Base-by-base conservation (phyloP, 2,329 filamentous ascomycete species). In the Alternaria sp. region DNA sequence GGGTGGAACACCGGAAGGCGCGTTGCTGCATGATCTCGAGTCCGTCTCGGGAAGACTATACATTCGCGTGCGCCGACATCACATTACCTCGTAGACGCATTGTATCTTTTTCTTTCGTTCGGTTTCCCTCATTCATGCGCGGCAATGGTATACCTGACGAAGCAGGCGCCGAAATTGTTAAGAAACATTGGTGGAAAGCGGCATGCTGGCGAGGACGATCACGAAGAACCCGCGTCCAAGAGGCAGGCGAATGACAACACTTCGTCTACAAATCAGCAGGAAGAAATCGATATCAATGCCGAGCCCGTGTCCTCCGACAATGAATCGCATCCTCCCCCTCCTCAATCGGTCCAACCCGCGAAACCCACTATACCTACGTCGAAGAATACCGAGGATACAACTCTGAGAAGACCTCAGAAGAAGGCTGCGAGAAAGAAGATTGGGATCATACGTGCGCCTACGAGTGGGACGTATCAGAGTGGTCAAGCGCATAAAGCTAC, bases 191-290 rank as follows among this genome's bases (percentile, higher is more conserved):
- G 62, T 1, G 73, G 74, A 30, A 76, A 75, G 58, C 67, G 67
- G 26, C 79, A 83, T 69, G 81, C 80, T 17, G 74, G 65, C 6
- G 59, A 70, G 6, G 70, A 80, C 1, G 76, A 82, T 50, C 80
- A 83, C 54, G 75, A 78, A 25, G 74, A 79, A 25, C 63, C 65
- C 21, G 23, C 51, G 8, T 30, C 49, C 21, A 65, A 66, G 58
- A 52, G 61, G 54, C 51, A 56, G 44, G 58, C 58, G 10, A 46
- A 51, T 6, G 23, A n/a, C 7, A 19, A 28, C 8, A 26, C 12
- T 26, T 8, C 44, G 11, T 19, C 50, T 26, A 40, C 6, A 36
- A 52, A 52, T 10, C 13, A 54, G 44, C 44, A 55, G 8, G 50
- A 50, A 66, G 19, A 63, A 67, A 19, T 53, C 62, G 23, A 61